phyloP scores from a whole-genome alignment of 192 early-diverging fungal genomes.

The Chytriomyces sp. region DNA sequence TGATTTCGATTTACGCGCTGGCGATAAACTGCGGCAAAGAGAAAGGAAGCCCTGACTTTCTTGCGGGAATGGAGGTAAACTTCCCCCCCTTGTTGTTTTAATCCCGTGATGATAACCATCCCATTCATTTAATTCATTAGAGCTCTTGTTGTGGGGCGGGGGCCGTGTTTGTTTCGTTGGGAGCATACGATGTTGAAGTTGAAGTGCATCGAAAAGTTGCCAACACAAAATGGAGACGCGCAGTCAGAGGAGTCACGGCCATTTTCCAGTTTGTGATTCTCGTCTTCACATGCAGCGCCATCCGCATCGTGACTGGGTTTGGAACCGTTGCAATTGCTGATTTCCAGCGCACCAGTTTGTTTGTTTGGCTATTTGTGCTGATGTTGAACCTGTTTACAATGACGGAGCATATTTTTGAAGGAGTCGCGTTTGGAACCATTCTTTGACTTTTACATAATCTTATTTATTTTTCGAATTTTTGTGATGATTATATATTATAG shows the following conservation, averaged over 20 bases:
- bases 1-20: conserved; percentile 43
- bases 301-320: conserved; percentile 44
- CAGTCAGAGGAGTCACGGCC: conserved; percentile 41
- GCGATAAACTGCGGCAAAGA: conserved; percentile 34
- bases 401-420: conserved; percentile 56
- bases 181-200: conserved; percentile 47
- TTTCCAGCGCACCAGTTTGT: conserved; percentile 45
- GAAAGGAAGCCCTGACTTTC: conserved; percentile 42
- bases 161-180: conserved; percentile 49
- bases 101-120: background rate
- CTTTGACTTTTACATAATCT: too few relatives aligned
- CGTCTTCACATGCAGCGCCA: conserved; percentile 40
- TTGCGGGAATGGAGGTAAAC: conserved; percentile 52
- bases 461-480: too few relatives aligned
- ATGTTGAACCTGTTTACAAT: conserved; percentile 50
- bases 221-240: conserved; percentile 40
- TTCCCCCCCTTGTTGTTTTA: background rate
- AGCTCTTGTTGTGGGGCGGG: conserved; percentile 55
- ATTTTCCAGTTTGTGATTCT: conserved; percentile 51
- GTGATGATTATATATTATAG: too few relatives aligned
- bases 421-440: conserved; percentile 18
- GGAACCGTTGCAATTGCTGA: conserved; percentile 19
- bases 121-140: too few relatives aligned
- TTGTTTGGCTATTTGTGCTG: conserved; percentile 45
- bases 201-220: conserved; percentile 29